Evolutionary conservation across 208 protist species (phyloP).

Genomic region (Zelonia costaricensis): DNA sequence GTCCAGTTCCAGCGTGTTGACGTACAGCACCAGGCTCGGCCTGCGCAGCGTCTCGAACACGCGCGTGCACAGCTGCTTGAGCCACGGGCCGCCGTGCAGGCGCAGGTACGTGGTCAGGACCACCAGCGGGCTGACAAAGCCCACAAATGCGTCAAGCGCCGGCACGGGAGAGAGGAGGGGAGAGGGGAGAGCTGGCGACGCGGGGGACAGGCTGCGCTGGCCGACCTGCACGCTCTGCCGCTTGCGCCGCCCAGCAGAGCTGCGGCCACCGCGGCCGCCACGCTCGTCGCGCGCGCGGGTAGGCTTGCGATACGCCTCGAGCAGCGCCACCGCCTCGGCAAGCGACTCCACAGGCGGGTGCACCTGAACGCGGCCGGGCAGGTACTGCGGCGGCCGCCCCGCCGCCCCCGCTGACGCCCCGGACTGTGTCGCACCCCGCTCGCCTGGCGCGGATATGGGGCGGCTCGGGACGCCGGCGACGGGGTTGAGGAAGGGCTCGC

Average conservation of each 20-base stretch:
- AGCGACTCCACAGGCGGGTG: constrained; percentile 14
- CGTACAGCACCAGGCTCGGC: constrained; percentile 84
- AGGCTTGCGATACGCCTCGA: constrained; percentile 28
- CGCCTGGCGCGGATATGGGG: too few species aligned
- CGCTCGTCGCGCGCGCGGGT: constrained; percentile 4
- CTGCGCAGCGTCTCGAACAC: constrained; percentile 81
- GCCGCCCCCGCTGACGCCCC: too few species aligned
- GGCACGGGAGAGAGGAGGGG: not conserved
- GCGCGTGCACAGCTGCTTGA: constrained; percentile 67
- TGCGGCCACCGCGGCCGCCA: not conserved
- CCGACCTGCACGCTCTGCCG: not conserved
- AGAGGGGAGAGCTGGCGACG: constrained; percentile 9
- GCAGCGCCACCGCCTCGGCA: constrained; percentile 20
- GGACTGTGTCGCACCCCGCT: too few species aligned
- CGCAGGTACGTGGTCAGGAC: constrained; percentile 79
- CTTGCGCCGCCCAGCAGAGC: not conserved
- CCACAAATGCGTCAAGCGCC: constrained; percentile 33
- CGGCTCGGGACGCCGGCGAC: not conserved
- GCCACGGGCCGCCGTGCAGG: constrained; percentile 82
- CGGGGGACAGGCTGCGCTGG: too few species aligned
- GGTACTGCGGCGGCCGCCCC: constrained; percentile 7
- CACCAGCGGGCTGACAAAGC: constrained; percentile 68
- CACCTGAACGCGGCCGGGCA: constrained; percentile 12
- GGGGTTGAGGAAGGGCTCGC: too few species aligned
- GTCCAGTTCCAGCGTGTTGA: constrained; percentile 79